Conservation (phyloP, 1,284 basidiomycete genomes). For the Heliocybe sulcata region DNA sequence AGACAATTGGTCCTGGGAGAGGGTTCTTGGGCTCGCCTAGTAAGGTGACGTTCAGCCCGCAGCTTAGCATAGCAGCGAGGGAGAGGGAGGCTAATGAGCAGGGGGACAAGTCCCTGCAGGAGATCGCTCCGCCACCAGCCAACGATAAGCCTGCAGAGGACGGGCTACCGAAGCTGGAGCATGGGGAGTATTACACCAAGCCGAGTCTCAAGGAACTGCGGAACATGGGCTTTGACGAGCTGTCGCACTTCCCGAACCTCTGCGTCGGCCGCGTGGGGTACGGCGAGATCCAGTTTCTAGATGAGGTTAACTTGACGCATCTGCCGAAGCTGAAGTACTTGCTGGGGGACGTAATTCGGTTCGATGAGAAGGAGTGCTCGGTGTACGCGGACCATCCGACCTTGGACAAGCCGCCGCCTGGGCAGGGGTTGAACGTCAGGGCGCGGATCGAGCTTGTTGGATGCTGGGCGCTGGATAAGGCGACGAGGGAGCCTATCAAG, state of each 20-base stretch:
- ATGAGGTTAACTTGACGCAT: constrained; percentile 89
- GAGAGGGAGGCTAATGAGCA: constrained; percentile 50
- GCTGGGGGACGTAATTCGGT: constrained; percentile 82
- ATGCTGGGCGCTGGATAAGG: constrained; percentile 91
- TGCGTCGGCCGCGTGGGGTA: constrained; percentile 87
- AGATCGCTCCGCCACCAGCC: not conserved
- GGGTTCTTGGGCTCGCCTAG: constrained; percentile 29
- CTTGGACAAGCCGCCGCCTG: constrained; percentile 73
- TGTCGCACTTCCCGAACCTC: constrained; percentile 68
- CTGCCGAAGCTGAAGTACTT: constrained; percentile 77
- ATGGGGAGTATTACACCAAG: constrained; percentile 87
- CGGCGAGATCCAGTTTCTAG: constrained; percentile 86
- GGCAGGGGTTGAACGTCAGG: constrained; percentile 85
- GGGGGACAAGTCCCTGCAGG: constrained; percentile 11
- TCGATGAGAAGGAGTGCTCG: constrained; percentile 87
- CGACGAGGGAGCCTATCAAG: constrained; percentile 85
- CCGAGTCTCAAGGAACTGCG: constrained; percentile 72
- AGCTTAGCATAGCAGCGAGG: constrained; percentile 62
- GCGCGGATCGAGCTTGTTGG: constrained; percentile 76
- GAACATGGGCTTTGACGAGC: constrained; percentile 62
- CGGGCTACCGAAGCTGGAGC: constrained; percentile 39
- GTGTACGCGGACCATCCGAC: constrained; percentile 90
- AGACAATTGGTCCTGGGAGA: constrained; percentile 29
- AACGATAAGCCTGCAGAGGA: constrained; percentile 10
- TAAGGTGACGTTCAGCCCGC: constrained; percentile 67